phyloP scores from a whole-genome alignment of 1,139 yeast species.

The Protomyces inundatus region DNA sequence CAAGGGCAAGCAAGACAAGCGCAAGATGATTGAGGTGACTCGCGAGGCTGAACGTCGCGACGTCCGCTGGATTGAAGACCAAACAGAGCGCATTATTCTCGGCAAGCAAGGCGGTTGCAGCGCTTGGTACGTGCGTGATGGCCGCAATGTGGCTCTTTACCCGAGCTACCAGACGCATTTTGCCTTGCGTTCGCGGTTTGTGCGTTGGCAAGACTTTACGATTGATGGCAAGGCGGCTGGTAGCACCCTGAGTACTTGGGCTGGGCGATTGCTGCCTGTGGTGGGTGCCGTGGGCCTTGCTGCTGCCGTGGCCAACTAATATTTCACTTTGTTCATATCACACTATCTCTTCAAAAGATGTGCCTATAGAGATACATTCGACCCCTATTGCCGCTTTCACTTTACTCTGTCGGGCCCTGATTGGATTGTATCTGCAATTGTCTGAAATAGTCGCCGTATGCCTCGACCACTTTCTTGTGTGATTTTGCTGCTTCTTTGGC shows the following conservation, averaged over 20 bases:
- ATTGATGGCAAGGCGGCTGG: constrained; percentile 21
- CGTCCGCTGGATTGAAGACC: constrained; percentile 15
- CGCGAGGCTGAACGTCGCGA: constrained; percentile 14
- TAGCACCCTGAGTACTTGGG: constrained; percentile 11
- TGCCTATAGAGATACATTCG: too few relatives aligned
- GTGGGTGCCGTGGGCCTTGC: constrained; percentile 14
- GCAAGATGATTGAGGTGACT: constrained; percentile 18
- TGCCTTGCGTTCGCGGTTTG: constrained; percentile 2
- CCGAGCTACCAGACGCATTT: constrained; percentile 24
- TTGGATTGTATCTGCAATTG: too few relatives aligned
- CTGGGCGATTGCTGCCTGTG: constrained; percentile 7
- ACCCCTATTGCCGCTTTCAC: too few relatives aligned
- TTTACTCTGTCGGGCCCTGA: too few relatives aligned
- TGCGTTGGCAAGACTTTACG: constrained; percentile 23
- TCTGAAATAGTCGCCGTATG: neutral
- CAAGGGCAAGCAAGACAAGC: neutral
- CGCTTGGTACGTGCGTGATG: constrained; percentile 15
- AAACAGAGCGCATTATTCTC: constrained; percentile 14
- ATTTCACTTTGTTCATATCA: neutral
- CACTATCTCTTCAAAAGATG: too few relatives aligned
- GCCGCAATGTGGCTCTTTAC: constrained; percentile 15
- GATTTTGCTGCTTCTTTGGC: neutral
- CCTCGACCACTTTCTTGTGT: neutral
- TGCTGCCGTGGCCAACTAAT: neutral
- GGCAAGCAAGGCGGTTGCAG: constrained; percentile 24